Percentiles rank a stretch among this genome's conserved stretches.
phyloP scores from a whole-genome alignment of 2,329 filamentous ascomycete genomes.

The Fusarium beomiforme region DNA sequence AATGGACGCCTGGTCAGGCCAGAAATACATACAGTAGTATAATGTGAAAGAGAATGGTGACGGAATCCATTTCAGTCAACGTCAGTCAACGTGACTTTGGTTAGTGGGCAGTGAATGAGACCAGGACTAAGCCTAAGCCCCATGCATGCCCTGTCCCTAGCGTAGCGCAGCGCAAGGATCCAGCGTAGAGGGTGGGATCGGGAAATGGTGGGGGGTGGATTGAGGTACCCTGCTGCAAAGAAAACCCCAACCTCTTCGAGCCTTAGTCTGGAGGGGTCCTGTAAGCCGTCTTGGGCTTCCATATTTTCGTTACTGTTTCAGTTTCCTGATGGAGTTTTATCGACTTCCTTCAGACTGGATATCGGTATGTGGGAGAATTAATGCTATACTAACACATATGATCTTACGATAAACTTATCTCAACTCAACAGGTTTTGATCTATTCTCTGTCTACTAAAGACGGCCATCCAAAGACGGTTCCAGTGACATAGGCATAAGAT shows the following conservation, averaged over 20 bases:
- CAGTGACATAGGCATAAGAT: background rate
- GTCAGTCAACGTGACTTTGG: background rate
- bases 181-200: conserved; percentile 31
- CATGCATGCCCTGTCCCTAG: conserved; percentile 6
- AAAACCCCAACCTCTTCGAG: conserved; percentile 22
- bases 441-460: background rate
- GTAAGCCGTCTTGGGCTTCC: conserved; percentile 10
- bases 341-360: background rate
- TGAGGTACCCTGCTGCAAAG: background rate
- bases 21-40: background rate
- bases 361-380: background rate
- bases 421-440: background rate
- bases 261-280: conserved; percentile 26
- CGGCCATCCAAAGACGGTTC: background rate
- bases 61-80: conserved; percentile 26
- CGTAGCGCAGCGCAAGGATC: too few relatives aligned
- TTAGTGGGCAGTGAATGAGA: background rate
- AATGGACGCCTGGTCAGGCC: conserved; percentile 17
- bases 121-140: background rate
- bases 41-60: conserved; percentile 23
- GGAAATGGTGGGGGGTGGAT: conserved; percentile 33
- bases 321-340: background rate
- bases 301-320: conserved; percentile 2
- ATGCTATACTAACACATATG: background rate
- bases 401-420: background rate